phyloP scores from a whole-genome alignment of 2,329 filamentous ascomycete genomes.

The Trichoderma sp. region DNA sequence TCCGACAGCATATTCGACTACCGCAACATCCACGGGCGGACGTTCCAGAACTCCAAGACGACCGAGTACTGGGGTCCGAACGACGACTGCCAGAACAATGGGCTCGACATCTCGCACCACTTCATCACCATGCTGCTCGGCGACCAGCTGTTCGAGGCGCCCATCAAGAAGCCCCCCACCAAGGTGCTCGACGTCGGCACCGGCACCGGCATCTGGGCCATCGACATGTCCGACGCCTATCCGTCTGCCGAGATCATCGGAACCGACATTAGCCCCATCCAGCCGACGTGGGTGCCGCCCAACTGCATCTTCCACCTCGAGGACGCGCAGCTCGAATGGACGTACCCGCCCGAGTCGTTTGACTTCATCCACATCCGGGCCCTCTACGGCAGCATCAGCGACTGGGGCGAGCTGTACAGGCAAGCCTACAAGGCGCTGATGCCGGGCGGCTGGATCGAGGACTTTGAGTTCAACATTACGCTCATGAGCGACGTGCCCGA shows the following conservation, averaged over 20 bases:
- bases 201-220: slow-evolving; percentile 53
- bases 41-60: slow-evolving; percentile 46
- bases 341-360: slow-evolving; percentile 29
- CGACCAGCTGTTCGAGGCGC: slow-evolving; percentile 43
- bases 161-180: slow-evolving; percentile 43
- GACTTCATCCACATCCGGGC: slow-evolving; percentile 32
- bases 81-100: slow-evolving; percentile 44
- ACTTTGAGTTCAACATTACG: slow-evolving; percentile 33
- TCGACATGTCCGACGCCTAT: slow-evolving; percentile 45
- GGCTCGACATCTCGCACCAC: slow-evolving; percentile 46
- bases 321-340: slow-evolving; percentile 61
- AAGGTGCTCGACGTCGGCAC: slow-evolving; percentile 50
- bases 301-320: slow-evolving; percentile 63
- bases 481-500: slow-evolving; percentile 33
- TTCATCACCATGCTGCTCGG: slow-evolving; percentile 39
- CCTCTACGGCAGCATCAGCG: slow-evolving; percentile 22
- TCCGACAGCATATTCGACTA: slow-evolving; percentile 42
- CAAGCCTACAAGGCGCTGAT: slow-evolving; percentile 7
- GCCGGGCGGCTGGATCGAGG: slow-evolving; percentile 25
- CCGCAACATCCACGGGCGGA: slow-evolving; percentile 45
- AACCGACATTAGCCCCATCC: slow-evolving; percentile 48
- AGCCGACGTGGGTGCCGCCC: slow-evolving; percentile 54
- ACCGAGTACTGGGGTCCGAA: slow-evolving; percentile 45
- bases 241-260: slow-evolving; percentile 44
- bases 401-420: slow-evolving; percentile 22